These are phyloP conservation scores for Paecilomyces variotii DNA, from an alignment of 2,329 filamentous ascomycete species.

Conservation along the genomic window DNA sequence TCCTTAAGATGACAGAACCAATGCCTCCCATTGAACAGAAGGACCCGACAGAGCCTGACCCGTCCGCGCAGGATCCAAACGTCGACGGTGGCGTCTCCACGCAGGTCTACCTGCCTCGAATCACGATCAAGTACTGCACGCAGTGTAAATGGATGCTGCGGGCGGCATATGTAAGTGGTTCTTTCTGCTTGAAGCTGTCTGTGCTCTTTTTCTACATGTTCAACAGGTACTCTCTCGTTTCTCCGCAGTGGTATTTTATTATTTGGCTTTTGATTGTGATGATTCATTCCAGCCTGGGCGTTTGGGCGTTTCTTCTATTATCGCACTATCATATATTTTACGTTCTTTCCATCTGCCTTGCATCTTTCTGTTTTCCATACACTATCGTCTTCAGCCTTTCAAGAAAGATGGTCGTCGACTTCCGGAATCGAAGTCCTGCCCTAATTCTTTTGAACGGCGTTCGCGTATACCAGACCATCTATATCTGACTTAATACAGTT, in stretches of 20 bases:
- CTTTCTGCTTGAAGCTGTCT: slow-evolving; percentile 2
- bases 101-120: slow-evolving; percentile 52
- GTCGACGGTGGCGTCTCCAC: slow-evolving; percentile 5
- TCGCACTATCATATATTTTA: too few species aligned
- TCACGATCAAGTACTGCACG: slow-evolving; percentile 87
- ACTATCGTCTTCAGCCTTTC: too few species aligned
- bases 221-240: not conserved
- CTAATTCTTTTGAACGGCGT: too few species aligned
- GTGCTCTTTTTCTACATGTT: slow-evolving; percentile 1
- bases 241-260: too few species aligned
- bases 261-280: not conserved
- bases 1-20: slow-evolving; percentile 7
- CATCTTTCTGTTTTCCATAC: too few species aligned
- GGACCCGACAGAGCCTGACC: not conserved
- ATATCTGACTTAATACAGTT: slow-evolving; percentile 48
- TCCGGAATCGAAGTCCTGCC: too few species aligned
- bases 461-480: not conserved
- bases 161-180: slow-evolving; percentile 68
- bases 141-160: slow-evolving; percentile 90
- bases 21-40: slow-evolving; percentile 4
- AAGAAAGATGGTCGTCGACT: too few species aligned
- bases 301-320: too few species aligned
- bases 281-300: too few species aligned
- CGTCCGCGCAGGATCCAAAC: not conserved
- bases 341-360: too few species aligned